Conservation (phyloP, 2,329 filamentous ascomycete species). For the Trichothecium sympodiale region DNA sequence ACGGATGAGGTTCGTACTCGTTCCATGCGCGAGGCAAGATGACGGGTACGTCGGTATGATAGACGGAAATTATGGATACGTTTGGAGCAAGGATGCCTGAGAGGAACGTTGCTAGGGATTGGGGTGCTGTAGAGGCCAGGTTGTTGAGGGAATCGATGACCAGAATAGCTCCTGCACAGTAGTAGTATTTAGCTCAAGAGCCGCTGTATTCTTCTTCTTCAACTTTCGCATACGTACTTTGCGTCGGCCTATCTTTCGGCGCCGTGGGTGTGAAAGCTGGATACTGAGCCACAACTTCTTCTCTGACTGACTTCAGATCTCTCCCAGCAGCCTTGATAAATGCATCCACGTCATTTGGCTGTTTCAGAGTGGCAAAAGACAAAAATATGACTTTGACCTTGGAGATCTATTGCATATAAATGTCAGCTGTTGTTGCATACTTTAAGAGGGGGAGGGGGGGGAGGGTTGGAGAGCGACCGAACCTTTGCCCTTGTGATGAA, state of each 20-base stretch:
- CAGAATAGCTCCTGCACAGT: constrained; percentile 54
- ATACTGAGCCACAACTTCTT: constrained; percentile 47
- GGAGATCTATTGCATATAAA: constrained; percentile 28
- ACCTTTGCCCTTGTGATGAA: constrained; percentile 68
- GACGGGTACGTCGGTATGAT: constrained; percentile 70
- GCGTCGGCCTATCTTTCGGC: constrained; percentile 21
- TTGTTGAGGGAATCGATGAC: constrained; percentile 72
- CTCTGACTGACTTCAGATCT: constrained; percentile 40
- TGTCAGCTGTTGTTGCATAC: too few species aligned
- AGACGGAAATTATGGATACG: constrained; percentile 65
- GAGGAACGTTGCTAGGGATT: constrained; percentile 56
- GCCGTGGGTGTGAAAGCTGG: constrained; percentile 24
- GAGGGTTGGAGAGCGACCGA: too few species aligned
- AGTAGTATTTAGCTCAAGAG: constrained; percentile 4
- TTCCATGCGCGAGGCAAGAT: constrained; percentile 28
- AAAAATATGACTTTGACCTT: constrained; percentile 65
- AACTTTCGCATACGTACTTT: constrained; percentile 30
- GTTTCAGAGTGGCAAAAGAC: constrained; percentile 63
- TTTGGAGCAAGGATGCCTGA: constrained; percentile 54
- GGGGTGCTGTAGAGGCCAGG: constrained; percentile 41
- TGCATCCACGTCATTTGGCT: constrained; percentile 52
- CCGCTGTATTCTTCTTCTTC: neutral
- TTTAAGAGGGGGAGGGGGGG: too few species aligned
- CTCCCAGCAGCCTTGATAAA: constrained; percentile 57
- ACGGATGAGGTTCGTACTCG: constrained; percentile 55